Evolutionary conservation across 768 basidiomycete species (phyloP).

Genomic region (Steccherinum ochraceum): DNA sequence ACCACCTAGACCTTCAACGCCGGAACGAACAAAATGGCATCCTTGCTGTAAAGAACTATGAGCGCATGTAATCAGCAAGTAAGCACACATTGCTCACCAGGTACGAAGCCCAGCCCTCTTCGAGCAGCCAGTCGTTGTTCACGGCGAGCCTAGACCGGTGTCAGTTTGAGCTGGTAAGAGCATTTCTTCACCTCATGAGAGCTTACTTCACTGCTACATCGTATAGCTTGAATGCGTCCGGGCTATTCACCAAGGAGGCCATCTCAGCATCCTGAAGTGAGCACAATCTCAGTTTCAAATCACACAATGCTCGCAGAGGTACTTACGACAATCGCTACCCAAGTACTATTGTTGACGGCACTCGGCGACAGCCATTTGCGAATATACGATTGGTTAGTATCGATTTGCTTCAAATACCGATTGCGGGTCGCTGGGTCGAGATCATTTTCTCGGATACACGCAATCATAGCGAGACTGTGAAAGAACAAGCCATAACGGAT

Average conservation of each 20-base stretch:
- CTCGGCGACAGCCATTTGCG: slow-evolving; percentile 64
- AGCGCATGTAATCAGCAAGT: neutral
- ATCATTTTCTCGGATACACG: slow-evolving; percentile 44
- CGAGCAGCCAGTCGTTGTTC: slow-evolving; percentile 64
- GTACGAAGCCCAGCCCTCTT: slow-evolving; percentile 66
- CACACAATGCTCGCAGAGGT: neutral
- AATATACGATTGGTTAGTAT: slow-evolving; percentile 54
- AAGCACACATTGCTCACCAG: too few relatives aligned
- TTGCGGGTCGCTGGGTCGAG: slow-evolving; percentile 28
- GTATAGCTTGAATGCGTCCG: slow-evolving; percentile 59
- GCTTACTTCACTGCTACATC: slow-evolving; percentile 63
- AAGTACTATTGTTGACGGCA: slow-evolving; percentile 61
- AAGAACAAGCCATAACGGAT: slow-evolving; percentile 65
- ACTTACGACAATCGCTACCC: slow-evolving; percentile 63
- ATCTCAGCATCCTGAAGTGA: slow-evolving; percentile 71
- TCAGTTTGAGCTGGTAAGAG: neutral
- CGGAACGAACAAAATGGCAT: slow-evolving; percentile 57
- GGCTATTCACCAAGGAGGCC: slow-evolving; percentile 47
- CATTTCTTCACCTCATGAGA: neutral
- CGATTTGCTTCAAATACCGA: slow-evolving; percentile 50
- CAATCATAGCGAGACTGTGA: slow-evolving; percentile 61
- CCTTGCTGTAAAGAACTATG: slow-evolving; percentile 45
- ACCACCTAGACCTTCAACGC: slow-evolving; percentile 58
- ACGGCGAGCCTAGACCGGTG: slow-evolving; percentile 43
- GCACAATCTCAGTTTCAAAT: too few relatives aligned